Base-by-base conservation (phyloP, 2,329 filamentous ascomycete genomes). In the Metarhizium brunneum region DNA sequence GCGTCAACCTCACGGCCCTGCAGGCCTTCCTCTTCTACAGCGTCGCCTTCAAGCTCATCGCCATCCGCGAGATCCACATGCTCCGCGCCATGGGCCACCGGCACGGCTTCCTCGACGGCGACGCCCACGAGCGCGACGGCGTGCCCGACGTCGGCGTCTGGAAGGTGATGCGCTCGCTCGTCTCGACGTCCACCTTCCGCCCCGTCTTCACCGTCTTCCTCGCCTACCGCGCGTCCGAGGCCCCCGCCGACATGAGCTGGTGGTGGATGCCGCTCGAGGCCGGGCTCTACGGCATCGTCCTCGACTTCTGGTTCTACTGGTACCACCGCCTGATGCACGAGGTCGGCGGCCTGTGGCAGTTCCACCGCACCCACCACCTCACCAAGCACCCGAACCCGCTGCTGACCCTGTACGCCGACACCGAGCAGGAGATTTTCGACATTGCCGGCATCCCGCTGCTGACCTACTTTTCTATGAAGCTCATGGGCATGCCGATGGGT, bases 351-450 rank as follows among this genome's bases (percentile, higher is more conserved):
- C 66, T 75, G 6, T 75, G 72, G 72, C 55, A 58, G 49, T 63
- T 54, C 55, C 73, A 76, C 63, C 69, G 72, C 50, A 75, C 72
- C 1, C 73, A 76, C 55, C 73, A 76, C 25, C 45, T 48, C 11
- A 48, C 45, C 45, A 58, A 62, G 75, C 8, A 74, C 72, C 47
- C 45, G 4, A 48, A 48, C 25, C 45, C 45, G 20, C 25, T 48
- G 45, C 14, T 48, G 13, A 29, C 45, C 2, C 45, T 70, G 2
- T 75, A 74, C 61, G 71, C 73, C 42, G 73, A 75, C 52, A 53
- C 60, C 8, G 73, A 72, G 56, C 73, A 76, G 54, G 72, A 75
- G 51, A 60, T 74, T 6, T 69, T 73, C 56, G 72, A 75, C 52
- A 72, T 75, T 42, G 70, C 65, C 6, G 69, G 68, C 14, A 67